Evolutionary conservation across 2,329 filamentous ascomycete genomes (phyloP).

Genomic region (Penicillium verrucosum): DNA sequence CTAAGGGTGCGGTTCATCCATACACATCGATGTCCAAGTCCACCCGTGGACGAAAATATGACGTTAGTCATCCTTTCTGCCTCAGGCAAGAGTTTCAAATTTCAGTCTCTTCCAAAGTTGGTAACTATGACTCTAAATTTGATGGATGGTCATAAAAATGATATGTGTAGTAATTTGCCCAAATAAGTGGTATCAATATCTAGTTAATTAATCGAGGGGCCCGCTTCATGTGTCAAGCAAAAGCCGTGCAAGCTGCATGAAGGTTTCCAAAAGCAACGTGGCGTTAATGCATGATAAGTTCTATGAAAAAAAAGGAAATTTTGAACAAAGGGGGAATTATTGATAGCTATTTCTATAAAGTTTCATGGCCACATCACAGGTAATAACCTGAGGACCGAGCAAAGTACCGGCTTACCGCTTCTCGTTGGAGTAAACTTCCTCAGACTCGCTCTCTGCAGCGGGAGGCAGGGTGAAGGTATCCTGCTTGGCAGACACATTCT

Average conservation of each 20-base stretch:
- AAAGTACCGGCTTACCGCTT: conserved; percentile 13
- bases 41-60: background rate
- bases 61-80: conserved; percentile 2
- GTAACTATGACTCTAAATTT: background rate
- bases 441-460: conserved; percentile 29
- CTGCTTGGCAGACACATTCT: conserved; percentile 25
- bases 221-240: conserved; percentile 17
- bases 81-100: background rate
- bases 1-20: background rate
- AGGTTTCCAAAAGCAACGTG: conserved; percentile 7
- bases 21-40: background rate
- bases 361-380: background rate
- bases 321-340: conserved; percentile 8
- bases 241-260: conserved; percentile 9
- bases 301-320: conserved; percentile 3
- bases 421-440: conserved; percentile 22
- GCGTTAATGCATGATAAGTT: conserved; percentile 6
- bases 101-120: background rate
- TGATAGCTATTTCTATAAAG: background rate
- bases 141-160: background rate
- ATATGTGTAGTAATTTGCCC: background rate
- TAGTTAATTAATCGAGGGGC: conserved; percentile 18
- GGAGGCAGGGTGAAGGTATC: conserved; percentile 37
- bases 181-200: conserved; percentile 22
- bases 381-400: background rate